Evolutionary conservation across 2,329 filamentous ascomycete genomes (phyloP), one percentile per base, ranked within the genome.

Genomic region (Fusarium sp.): DNA sequence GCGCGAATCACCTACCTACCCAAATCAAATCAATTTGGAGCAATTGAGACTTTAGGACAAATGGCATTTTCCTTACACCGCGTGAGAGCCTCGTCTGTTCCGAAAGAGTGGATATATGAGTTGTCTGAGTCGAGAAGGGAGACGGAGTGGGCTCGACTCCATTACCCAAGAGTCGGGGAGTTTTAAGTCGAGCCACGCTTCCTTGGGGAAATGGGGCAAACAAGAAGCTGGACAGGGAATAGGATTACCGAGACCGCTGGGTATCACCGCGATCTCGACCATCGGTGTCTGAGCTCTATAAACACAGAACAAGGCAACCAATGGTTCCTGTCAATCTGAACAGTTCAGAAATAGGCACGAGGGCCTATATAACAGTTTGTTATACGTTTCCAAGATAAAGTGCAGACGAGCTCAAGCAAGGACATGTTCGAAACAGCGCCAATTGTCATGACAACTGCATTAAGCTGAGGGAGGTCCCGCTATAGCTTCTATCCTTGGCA

Each of bases 391-490:
- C 29, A 47, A 53, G 58, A 42, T 48, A 45, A n/a, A 48, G 52
- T 34, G 40, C 32, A 46, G 52, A 65, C 20, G 51, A 57, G 49
- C 41, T 67, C 45, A 65, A 51, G 46, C 65, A 49, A 42, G 41
- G 32, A 40, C 56, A 16, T 29, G 47, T 44, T 41, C 64, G 64
- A 73, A 75, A 76, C 72, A 56, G 48, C 71, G 56, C 71, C 67
- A 71, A 76, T 75, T 61, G 74, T 67, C 74, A 76, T 71, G 74
- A 74, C 74, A 76, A 76, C 74, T 67, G 61, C 62, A 64, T 65
- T 64, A 54, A 72, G 65, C 54, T 59, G 51, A 44, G 42, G 25
- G 46, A 53, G 58, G 49, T 37, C 63, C 45, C 63, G 42, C 61
- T 44, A 53, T 42, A 51, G 54, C 40, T 51, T 61, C 40, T 51